These are phyloP conservation scores for Alternaria viburni DNA, from an alignment of 2,329 filamentous ascomycete species.

Conservation along the genomic window DNA sequence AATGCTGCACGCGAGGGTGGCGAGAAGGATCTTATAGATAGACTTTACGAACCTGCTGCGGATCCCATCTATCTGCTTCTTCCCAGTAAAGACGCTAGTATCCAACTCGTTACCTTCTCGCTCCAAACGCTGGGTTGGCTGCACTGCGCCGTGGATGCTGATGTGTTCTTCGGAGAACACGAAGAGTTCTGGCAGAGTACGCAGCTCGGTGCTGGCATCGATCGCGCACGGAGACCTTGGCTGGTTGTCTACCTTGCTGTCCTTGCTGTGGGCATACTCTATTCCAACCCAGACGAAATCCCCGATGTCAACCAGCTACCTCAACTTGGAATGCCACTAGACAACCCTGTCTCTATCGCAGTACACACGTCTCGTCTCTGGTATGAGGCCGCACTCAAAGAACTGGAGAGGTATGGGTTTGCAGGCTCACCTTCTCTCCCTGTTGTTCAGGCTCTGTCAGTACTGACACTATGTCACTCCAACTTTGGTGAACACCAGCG, in stretches of 20 bases:
- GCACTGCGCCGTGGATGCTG: constrained; percentile 12
- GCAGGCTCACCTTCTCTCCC: constrained; percentile 4
- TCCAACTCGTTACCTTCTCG: constrained; percentile 11
- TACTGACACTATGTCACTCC: constrained; percentile 13
- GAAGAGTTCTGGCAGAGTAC: constrained; percentile 12
- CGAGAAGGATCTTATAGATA: constrained; percentile 11
- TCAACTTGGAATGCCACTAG: constrained; percentile 3
- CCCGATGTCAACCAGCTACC: constrained; percentile 8
- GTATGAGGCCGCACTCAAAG: constrained; percentile 19
- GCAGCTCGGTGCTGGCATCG: constrained; percentile 5
- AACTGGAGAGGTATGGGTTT: constrained; percentile 7
- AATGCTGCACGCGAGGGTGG: not conserved
- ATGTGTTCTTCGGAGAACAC: constrained; percentile 11
- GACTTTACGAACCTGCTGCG: constrained; percentile 14
- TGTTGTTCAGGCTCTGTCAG: constrained; percentile 11
- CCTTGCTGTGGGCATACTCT: constrained; percentile 17
- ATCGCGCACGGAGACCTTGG: constrained; percentile 11
- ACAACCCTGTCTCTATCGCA: constrained; percentile 3
- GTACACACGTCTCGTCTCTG: constrained; percentile 14
- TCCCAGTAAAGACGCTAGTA: constrained; percentile 11
- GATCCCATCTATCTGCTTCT: constrained; percentile 17
- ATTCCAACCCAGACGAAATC: constrained; percentile 6
- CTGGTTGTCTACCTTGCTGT: constrained; percentile 12
- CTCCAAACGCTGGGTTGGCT: constrained; percentile 16
- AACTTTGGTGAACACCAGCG: constrained; percentile 19